Conservation (phyloP, 2,329 filamentous ascomycete genomes). For the Seiridium unicorne region DNA sequence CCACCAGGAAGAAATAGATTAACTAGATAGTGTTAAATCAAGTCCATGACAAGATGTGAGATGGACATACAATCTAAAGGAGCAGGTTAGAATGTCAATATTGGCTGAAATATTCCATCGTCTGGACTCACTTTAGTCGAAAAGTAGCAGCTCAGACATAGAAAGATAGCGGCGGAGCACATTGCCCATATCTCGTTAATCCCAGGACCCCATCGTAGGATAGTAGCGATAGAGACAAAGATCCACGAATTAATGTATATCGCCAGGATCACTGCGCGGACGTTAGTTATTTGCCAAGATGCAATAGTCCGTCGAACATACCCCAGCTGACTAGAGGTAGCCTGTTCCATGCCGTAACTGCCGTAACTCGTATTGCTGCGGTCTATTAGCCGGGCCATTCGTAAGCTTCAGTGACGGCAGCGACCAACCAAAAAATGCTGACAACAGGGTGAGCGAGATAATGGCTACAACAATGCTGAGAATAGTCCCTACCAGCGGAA, state of each 20-base stretch:
- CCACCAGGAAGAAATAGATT: conserved; percentile 65
- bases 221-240: conserved; percentile 56
- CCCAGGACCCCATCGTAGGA: conserved; percentile 56
- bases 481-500: conserved; percentile 11
- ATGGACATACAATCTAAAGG: conserved; percentile 38
- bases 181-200: conserved; percentile 48
- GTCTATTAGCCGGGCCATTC: background rate
- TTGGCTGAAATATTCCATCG: background rate
- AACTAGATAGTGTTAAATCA: conserved; percentile 31
- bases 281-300: too few relatives aligned
- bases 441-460: conserved; percentile 14
- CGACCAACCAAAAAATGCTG: conserved; percentile 17
- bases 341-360: conserved; percentile 28
- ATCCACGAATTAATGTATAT: conserved; percentile 60
- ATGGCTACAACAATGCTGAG: conserved; percentile 15
- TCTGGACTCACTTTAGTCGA: conserved; percentile 41
- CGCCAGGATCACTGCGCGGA: conserved; percentile 51
- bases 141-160: conserved; percentile 62
- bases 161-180: conserved; percentile 57
- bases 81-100: background rate
- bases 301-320: conserved; percentile 24
- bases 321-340: conserved; percentile 42
- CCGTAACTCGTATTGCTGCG: too few relatives aligned
- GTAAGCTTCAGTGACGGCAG: background rate
- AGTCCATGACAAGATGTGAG: too few relatives aligned